phyloP scores from a whole-genome alignment of 2,329 filamentous ascomycete species.

The Aureobasidium subglaciale region DNA sequence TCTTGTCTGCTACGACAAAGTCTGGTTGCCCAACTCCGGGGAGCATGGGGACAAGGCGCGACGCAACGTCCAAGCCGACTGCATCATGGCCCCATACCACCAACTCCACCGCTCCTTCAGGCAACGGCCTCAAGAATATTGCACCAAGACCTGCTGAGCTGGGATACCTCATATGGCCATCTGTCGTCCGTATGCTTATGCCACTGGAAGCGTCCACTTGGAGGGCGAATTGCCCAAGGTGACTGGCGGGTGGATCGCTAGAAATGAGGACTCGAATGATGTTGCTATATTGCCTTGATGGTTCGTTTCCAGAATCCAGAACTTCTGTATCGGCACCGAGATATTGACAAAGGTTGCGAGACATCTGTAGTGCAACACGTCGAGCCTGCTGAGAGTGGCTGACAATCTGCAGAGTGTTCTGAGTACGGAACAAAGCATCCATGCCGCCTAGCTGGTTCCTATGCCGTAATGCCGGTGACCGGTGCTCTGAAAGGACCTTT shows the following conservation, averaged over 20 bases:
- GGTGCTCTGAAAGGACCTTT: not conserved
- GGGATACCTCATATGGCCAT: not conserved
- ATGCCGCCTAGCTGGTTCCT: conserved; percentile 47
- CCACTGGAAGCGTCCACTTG: conserved; percentile 15
- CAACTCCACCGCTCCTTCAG: conserved; percentile 44
- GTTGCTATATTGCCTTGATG: conserved; percentile 34
- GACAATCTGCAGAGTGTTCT: conserved; percentile 39
- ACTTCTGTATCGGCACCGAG: conserved; percentile 47
- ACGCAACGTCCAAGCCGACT: conserved; percentile 42
- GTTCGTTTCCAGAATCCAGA: conserved; percentile 20
- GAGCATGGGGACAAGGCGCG: conserved; percentile 48
- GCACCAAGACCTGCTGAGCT: conserved; percentile 35
- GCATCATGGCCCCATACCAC: conserved; percentile 50
- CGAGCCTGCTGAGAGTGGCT: conserved; percentile 24
- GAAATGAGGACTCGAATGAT: conserved; percentile 36
- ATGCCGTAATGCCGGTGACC: conserved; percentile 24
- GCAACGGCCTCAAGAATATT: conserved; percentile 45
- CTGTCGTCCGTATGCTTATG: not conserved
- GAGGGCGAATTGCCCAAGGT: conserved; percentile 28
- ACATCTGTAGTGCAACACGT: conserved; percentile 46
- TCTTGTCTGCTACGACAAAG: conserved; percentile 44
- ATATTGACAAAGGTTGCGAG: conserved; percentile 53
- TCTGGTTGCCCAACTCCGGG: conserved; percentile 53
- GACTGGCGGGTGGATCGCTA: conserved; percentile 19
- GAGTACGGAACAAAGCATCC: conserved; percentile 46